Percentiles rank a stretch among this genome's conserved stretches.
These are phyloP conservation scores for Scheffersomyces lignicola DNA, from an alignment of 1,139 yeast genomes.

Conservation along the genomic window DNA sequence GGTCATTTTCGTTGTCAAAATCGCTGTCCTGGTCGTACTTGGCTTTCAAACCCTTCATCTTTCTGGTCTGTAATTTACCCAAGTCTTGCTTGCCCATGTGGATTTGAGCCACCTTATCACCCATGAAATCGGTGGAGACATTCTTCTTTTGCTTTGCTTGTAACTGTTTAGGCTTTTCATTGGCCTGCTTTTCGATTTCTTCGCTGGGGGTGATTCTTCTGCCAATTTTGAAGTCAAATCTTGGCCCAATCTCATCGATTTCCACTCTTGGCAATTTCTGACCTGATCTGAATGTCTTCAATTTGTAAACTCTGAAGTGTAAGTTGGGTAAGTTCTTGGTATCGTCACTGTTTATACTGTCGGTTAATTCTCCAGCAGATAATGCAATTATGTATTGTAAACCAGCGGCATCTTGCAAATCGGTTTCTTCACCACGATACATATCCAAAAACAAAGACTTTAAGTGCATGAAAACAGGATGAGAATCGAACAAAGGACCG, in stretches of 20 bases:
- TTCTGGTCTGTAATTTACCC: constrained; percentile 87
- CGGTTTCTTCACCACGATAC: constrained; percentile 83
- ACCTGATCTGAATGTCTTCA: constrained; percentile 78
- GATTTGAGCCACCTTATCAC: constrained; percentile 95
- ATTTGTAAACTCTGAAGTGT: constrained; percentile 85
- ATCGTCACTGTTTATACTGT: constrained; percentile 37
- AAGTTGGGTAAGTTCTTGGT: constrained; percentile 61
- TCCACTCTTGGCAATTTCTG: constrained; percentile 94
- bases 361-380: constrained; percentile 78
- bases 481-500: constrained; percentile 87
- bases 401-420: constrained; percentile 91
- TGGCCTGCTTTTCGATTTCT: constrained; percentile 89
- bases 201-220: constrained; percentile 83
- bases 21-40: constrained; percentile 71
- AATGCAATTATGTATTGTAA: constrained; percentile 86
- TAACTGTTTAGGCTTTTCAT: constrained; percentile 76
- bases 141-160: constrained; percentile 87
- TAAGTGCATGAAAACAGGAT: constrained; percentile 81
- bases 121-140: constrained; percentile 81
- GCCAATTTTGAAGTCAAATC: constrained; percentile 90
- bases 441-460: constrained; percentile 90
- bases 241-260: constrained; percentile 93
- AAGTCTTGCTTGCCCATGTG: constrained; percentile 97
- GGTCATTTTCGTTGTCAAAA: constrained; percentile 44
- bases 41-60: constrained; percentile 96